Conservation (phyloP, 768 basidiomycete genomes). For the Xerocomellus chrysenteron region DNA sequence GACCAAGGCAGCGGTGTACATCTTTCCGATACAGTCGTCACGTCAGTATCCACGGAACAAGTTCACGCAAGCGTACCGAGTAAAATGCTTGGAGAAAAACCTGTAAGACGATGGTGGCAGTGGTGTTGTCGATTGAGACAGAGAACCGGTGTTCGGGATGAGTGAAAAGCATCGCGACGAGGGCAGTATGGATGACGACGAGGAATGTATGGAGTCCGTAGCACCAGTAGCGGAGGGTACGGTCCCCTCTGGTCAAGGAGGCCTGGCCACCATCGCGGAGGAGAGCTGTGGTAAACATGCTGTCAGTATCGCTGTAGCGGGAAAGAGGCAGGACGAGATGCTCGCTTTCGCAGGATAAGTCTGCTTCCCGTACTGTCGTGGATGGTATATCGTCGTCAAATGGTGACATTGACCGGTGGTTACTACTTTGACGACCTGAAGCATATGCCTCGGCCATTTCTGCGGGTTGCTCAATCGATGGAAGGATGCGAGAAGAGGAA, state of each 20-base stretch:
- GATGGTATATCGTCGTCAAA: background rate
- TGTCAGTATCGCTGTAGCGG: background rate
- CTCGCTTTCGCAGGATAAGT: background rate
- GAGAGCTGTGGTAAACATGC: background rate
- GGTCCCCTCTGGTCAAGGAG: background rate
- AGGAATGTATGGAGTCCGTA: background rate
- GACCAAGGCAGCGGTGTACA: conserved; percentile 18
- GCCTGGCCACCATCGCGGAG: background rate
- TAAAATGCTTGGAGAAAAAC: background rate
- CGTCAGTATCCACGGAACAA: background rate
- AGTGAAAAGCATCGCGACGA: background rate
- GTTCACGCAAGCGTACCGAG: background rate
- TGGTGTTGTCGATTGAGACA: background rate
- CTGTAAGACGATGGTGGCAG: background rate
- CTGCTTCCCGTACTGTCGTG: conserved; percentile 25
- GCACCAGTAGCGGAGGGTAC: background rate
- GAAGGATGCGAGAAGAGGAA: background rate
- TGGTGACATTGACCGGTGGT: background rate
- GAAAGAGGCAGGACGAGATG: background rate
- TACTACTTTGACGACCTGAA: background rate
- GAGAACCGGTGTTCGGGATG: background rate
- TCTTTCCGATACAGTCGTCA: background rate
- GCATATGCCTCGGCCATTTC: background rate
- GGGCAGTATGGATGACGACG: background rate
- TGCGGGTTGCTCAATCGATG: background rate